Evolutionary conservation across 2,329 filamentous ascomycete genomes (phyloP).

Genomic region (Apiospora rasikravindrae): DNA sequence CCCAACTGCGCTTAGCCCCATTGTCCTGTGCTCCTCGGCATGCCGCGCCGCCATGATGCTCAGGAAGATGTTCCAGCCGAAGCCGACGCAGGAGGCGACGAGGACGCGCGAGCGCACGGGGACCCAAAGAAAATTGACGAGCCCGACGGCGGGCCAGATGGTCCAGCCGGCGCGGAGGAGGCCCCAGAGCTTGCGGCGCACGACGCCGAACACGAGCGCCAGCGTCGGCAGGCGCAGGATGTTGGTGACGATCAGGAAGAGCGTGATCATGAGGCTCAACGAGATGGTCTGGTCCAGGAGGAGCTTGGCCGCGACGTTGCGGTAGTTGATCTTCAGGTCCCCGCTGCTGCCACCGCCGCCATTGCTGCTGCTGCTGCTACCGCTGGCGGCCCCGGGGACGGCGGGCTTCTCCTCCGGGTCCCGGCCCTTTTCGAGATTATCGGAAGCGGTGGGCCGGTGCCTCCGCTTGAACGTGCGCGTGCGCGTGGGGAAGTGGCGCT

Average conservation of each 20-base stretch:
- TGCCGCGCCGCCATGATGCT: constrained; percentile 27
- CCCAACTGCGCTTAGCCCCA: not conserved
- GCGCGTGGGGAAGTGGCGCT: constrained; percentile 42
- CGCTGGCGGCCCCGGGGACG: not conserved
- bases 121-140: constrained; percentile 44
- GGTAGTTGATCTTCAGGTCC: constrained; percentile 35
- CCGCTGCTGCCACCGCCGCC: not conserved
- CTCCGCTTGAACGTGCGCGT: constrained; percentile 28
- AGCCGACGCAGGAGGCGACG: constrained; percentile 43
- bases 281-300: constrained; percentile 45
- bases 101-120: constrained; percentile 43
- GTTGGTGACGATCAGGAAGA: constrained; percentile 44
- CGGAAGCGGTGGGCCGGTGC: constrained; percentile 23
- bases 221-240: constrained; percentile 37
- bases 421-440: constrained; percentile 16
- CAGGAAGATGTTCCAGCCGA: constrained; percentile 45
- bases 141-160: constrained; percentile 43
- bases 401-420: constrained; percentile 30
- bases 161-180: constrained; percentile 44
- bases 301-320: constrained; percentile 41
- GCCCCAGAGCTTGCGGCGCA: constrained; percentile 35
- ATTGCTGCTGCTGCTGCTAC: not conserved
- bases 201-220: constrained; percentile 33
- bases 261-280: constrained; percentile 40
- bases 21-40: constrained; percentile 9